These are phyloP conservation scores for Aspergillus felis DNA, from an alignment of 2,329 filamentous ascomycete species.

Conservation along the genomic window DNA sequence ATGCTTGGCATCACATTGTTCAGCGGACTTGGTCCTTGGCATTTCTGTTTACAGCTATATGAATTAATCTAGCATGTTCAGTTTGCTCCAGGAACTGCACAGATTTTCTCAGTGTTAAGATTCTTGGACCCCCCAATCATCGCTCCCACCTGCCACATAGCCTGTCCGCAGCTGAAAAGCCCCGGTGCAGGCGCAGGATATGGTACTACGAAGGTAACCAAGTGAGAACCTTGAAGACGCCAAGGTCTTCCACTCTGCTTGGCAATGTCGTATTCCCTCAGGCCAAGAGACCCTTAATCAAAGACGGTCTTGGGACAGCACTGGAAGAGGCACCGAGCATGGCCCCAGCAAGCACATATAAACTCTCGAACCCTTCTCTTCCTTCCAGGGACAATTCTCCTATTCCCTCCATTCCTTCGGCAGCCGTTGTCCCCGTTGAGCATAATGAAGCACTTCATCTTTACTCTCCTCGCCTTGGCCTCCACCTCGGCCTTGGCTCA, in stretches of 20 bases:
- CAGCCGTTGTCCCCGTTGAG: neutral
- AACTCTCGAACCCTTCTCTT: neutral
- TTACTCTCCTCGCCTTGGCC: constrained; percentile 16
- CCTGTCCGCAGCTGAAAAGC: neutral
- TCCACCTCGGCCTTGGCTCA: constrained; percentile 13
- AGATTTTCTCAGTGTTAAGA: too few species aligned
- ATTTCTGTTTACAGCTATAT: neutral
- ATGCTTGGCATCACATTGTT: neutral
- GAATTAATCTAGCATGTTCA: neutral
- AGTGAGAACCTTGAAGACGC: constrained; percentile 20
- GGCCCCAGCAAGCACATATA: neutral
- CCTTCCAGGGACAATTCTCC: neutral
- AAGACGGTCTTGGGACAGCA: neutral
- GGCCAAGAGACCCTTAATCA: neutral
- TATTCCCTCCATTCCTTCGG: neutral
- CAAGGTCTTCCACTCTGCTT: constrained; percentile 15
- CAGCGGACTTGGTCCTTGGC: neutral
- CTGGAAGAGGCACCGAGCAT: neutral
- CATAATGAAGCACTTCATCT: constrained; percentile 17
- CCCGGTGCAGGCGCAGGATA: neutral
- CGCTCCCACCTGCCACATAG: neutral
- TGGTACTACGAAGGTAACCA: neutral
- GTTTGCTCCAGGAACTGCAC: neutral
- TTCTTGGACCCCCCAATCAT: neutral
- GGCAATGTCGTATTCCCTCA: constrained; percentile 3